Base-by-base conservation (phyloP, 2,329 filamentous ascomycete genomes). In the Hypoxylon rubiginosum region DNA sequence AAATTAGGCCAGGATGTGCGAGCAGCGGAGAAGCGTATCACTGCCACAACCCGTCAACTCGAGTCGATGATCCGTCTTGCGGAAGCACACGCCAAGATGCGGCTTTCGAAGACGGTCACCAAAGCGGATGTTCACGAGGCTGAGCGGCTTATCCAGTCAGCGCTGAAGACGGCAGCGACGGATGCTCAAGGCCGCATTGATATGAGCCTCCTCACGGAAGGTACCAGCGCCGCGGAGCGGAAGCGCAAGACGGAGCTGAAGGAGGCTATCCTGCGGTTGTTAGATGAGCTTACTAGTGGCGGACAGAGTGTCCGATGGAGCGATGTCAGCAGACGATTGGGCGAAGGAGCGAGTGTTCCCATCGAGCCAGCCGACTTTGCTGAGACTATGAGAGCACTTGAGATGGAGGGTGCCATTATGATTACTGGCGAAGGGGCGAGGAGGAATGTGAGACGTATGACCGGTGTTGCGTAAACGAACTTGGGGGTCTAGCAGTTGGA, bases 31-130 rank as follows among this genome's bases (percentile, higher is more conserved):
- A 95, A 97, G 79, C 93, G 96, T 71, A 99, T 99, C 82, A 99
- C 96, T 0, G 96, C 96, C 43, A 99, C 96, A 2, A 99, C 97
- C 0, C 89, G 96, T 77, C 96, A 99, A 81, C 86, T 99, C 5
- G 97, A 99, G 82, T 96, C 92, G 49, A 99, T 99, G 97, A 98
- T 99, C 77, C 95, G 96, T 67, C 91, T 99, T 2, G 84, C 94
- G 1, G 96, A 99, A 83, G 96, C 94, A 0, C 97, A 99, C 80
- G 97, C 96, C 53, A 97, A 97, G 80, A 99, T 99, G 97, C 92
- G 96, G 3, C 87, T 99, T 4, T 88, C 91, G 0, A 78, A 84
- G 2, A 87, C 85, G 13, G 96, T 99, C 45, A 94, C 92, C 0
- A 88, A 86, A 28, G 86, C 87, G 52, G 97, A 99, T 75, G 97